These are phyloP conservation scores for Batrachochytrium dendrobatidis DNA, from an alignment of 371 early-diverging fungal genomes.

Conservation along the genomic window DNA sequence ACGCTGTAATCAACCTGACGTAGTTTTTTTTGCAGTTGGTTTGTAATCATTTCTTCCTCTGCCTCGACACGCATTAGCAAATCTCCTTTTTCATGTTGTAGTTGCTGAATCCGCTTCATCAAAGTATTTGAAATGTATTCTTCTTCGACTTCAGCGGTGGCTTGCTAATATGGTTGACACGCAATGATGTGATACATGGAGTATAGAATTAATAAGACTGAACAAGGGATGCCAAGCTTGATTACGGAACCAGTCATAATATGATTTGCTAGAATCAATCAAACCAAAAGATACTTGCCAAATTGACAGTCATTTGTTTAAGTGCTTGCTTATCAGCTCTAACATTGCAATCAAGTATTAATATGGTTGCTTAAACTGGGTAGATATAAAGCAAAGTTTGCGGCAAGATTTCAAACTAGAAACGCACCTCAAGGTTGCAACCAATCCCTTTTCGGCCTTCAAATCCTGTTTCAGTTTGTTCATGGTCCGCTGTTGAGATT, in stretches of 20 bases:
- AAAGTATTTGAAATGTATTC: constrained; percentile 31
- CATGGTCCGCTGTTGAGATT: too few relatives aligned
- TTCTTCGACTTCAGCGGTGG: constrained; percentile 28
- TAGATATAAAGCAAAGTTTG: too few relatives aligned
- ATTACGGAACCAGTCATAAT: too few relatives aligned
- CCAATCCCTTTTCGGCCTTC: too few relatives aligned
- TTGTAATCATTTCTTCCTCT: constrained; percentile 33
- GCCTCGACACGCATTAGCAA: constrained; percentile 31
- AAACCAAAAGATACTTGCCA: constrained; percentile 12
- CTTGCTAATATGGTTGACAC: constrained; percentile 11
- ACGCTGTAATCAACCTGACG: constrained; percentile 11
- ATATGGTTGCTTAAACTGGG: too few relatives aligned
- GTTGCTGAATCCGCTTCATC: constrained; percentile 26
- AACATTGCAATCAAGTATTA: too few relatives aligned
- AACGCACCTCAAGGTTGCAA: too few relatives aligned
- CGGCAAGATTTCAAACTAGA: too few relatives aligned
- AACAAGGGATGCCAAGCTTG: background rate
- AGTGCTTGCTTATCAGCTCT: constrained; percentile 29
- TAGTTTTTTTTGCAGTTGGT: constrained; percentile 27
- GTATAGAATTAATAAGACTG: background rate
- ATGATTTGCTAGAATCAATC: too few relatives aligned
- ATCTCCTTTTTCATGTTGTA: constrained; percentile 33
- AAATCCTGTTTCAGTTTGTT: too few relatives aligned
- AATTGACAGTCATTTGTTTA: constrained; percentile 22
- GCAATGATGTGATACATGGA: background rate